These are phyloP conservation scores for Cladosporium sp. DNA, from an alignment of 2,329 filamentous ascomycete species.

Conservation along the genomic window DNA sequence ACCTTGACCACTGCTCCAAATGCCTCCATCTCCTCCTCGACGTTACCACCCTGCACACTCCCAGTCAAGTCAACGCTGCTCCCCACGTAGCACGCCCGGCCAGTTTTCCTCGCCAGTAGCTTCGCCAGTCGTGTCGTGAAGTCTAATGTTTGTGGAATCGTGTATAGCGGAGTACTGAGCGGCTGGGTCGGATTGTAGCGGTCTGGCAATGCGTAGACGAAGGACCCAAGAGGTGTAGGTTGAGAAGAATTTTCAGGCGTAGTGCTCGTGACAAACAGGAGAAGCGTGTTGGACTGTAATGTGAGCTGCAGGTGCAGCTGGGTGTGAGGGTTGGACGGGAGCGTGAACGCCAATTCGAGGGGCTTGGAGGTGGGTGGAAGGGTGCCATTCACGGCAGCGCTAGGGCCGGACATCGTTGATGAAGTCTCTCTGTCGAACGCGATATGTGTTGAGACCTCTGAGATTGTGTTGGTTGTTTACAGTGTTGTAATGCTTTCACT, in stretches of 20 bases:
- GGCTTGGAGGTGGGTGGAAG: constrained; percentile 32
- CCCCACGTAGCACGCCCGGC: constrained; percentile 79
- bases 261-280: constrained; percentile 55
- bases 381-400: constrained; percentile 24
- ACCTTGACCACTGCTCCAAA: constrained; percentile 70
- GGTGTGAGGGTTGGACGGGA: constrained; percentile 53
- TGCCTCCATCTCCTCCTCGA: constrained; percentile 92
- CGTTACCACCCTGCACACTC: constrained; percentile 69
- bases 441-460: no score
- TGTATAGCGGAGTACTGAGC: constrained; percentile 74
- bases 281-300: constrained; percentile 46
- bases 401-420: no score
- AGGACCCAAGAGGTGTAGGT: constrained; percentile 61
- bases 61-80: constrained; percentile 76
- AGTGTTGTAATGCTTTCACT: no score
- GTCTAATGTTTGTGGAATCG: constrained; percentile 70
- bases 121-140: constrained; percentile 83
- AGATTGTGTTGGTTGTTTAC: no score
- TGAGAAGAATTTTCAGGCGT: constrained; percentile 16
- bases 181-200: constrained; percentile 50
- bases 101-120: constrained; percentile 67
- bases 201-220: constrained; percentile 90
- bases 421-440: no score
- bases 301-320: constrained; percentile 57
- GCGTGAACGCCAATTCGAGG: constrained; percentile 52